Evolutionary conservation across 306 rosid species (phyloP).

Genomic region (Glycyrrhiza uralensis): DNA sequence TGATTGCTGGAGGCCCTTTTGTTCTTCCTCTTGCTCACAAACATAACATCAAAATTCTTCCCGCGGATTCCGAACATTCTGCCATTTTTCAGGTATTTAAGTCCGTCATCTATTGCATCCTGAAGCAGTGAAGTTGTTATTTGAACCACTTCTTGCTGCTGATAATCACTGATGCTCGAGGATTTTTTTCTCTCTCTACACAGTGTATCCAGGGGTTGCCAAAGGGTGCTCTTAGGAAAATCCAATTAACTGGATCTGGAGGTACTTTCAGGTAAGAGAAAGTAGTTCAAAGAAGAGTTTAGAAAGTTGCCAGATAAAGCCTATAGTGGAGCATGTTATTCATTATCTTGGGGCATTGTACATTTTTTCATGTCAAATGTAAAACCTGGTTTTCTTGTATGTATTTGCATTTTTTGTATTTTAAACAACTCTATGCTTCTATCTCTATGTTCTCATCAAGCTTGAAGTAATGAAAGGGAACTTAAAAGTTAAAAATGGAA

Average conservation of each 20-base stretch:
- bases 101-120: neutral
- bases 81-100: slow-evolving; percentile 88
- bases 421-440: neutral
- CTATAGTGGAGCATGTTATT: neutral
- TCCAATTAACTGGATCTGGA: slow-evolving; percentile 83
- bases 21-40: slow-evolving; percentile 94
- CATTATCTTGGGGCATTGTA: neutral
- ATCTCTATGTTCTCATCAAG: neutral
- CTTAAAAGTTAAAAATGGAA: too few species aligned
- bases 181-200: slow-evolving; percentile 22
- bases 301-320: neutral
- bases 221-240: slow-evolving; percentile 75
- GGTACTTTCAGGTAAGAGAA: slow-evolving; percentile 80
- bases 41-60: slow-evolving; percentile 86
- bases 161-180: slow-evolving; percentile 11
- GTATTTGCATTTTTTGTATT: neutral
- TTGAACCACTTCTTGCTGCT: neutral
- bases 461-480: too few species aligned
- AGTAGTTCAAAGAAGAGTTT: neutral
- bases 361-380: neutral
- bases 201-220: slow-evolving; percentile 91
- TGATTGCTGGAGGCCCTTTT: slow-evolving; percentile 95
- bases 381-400: neutral
- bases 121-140: neutral
- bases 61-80: slow-evolving; percentile 98